These are phyloP conservation scores for Mycena vulgaris DNA, from an alignment of 768 basidiomycete species.

Conservation along the genomic window DNA sequence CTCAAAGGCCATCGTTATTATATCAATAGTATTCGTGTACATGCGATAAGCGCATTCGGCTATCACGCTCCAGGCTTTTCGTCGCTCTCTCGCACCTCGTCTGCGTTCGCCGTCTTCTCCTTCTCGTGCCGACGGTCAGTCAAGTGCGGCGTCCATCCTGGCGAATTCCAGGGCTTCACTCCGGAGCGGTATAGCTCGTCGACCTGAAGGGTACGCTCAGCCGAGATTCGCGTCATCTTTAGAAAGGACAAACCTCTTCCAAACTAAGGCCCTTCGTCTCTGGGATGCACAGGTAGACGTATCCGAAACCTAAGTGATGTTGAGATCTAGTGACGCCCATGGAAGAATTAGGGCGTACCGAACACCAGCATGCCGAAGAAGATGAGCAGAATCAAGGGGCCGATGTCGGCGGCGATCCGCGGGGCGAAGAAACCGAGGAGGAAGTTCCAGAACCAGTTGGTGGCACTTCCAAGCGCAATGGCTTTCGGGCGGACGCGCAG, in stretches of 20 bases:
- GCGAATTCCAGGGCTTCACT: constrained; percentile 77
- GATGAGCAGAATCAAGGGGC: constrained; percentile 81
- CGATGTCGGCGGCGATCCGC: constrained; percentile 74
- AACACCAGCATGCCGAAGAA: constrained; percentile 83
- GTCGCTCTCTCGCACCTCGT: constrained; percentile 14
- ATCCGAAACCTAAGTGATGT: constrained; percentile 60
- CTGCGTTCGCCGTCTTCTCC: constrained; percentile 19
- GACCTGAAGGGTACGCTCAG: constrained; percentile 58
- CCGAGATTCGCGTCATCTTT: not conserved
- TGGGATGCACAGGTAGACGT: constrained; percentile 84
- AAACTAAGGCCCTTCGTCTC: constrained; percentile 86
- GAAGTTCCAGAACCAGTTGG: constrained; percentile 85
- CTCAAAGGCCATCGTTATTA: no score
- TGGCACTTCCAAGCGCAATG: constrained; percentile 81
- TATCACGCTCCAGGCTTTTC: constrained; percentile 12
- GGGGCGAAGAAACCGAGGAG: constrained; percentile 82
- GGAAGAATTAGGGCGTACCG: constrained; percentile 43
- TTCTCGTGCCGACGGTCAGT: constrained; percentile 58
- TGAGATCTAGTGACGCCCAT: not conserved
- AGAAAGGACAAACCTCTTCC: constrained; percentile 68
- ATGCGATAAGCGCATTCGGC: not conserved
- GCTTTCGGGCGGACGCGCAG: constrained; percentile 84
- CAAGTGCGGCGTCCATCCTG: constrained; percentile 69
- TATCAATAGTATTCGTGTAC: no score
- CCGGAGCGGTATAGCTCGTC: constrained; percentile 83